Conservation (phyloP, 1,284 basidiomycete species). For the Rhodotorula sp. region DNA sequence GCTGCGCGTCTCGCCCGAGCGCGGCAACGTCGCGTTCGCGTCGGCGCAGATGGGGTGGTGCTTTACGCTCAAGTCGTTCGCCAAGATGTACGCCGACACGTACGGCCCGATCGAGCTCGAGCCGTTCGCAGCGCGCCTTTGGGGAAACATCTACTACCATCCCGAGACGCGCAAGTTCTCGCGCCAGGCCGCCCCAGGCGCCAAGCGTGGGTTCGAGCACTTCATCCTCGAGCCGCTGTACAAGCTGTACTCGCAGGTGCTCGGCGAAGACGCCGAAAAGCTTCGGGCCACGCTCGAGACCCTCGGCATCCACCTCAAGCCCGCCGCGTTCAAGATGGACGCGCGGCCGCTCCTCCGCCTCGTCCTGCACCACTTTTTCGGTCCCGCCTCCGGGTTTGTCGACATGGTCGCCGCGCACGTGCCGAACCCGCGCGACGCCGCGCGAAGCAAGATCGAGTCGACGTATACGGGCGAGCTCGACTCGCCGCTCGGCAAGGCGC, state of each 20-base stretch:
- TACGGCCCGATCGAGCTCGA: slow-evolving; percentile 63
- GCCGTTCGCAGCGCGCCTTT: slow-evolving; percentile 77
- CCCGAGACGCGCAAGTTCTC: slow-evolving; percentile 79
- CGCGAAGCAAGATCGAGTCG: slow-evolving; percentile 72
- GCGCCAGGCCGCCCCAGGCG: slow-evolving; percentile 75
- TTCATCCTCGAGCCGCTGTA: slow-evolving; percentile 96
- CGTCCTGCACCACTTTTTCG: slow-evolving; percentile 94
- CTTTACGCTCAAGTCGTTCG: slow-evolving; percentile 92
- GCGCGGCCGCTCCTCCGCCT: slow-evolving; percentile 91
- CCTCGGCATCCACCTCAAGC: slow-evolving; percentile 84
- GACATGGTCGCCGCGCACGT: slow-evolving; percentile 90
- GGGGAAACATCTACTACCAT: slow-evolving; percentile 98
- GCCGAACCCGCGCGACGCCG: slow-evolving; percentile 75
- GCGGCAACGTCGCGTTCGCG: slow-evolving; percentile 95
- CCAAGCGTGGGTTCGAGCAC: slow-evolving; percentile 86
- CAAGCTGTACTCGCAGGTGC: slow-evolving; percentile 91
- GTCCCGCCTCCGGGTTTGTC: slow-evolving; percentile 79
- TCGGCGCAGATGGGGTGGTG: slow-evolving; percentile 97
- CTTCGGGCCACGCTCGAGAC: slow-evolving; percentile 77
- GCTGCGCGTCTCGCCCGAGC: slow-evolving; percentile 85
- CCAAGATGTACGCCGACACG: slow-evolving; percentile 92
- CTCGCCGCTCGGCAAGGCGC: slow-evolving; percentile 71
- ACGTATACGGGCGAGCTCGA: slow-evolving; percentile 85
- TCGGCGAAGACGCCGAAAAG: slow-evolving; percentile 84
- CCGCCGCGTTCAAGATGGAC: slow-evolving; percentile 97